phyloP scores from a whole-genome alignment of 2,329 filamentous ascomycete species.

The Cercospora citrullina region DNA sequence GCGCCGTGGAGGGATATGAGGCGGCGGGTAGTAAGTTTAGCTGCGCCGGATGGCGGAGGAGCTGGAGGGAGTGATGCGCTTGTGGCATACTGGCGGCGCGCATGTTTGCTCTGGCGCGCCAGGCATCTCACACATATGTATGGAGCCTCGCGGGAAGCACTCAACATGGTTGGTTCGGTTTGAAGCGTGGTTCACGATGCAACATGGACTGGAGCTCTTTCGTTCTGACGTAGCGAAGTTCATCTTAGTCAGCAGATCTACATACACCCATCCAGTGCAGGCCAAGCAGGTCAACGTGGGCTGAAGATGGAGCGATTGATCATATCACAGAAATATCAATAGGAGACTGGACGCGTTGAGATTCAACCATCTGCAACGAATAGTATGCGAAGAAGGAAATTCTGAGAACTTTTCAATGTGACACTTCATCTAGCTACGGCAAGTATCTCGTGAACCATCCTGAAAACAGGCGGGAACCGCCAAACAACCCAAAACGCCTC shows the following conservation, averaged over 20 bases:
- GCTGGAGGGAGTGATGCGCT: slow-evolving; percentile 41
- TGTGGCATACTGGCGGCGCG: slow-evolving; percentile 22
- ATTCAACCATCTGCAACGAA: neutral
- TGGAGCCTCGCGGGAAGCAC: slow-evolving; percentile 15
- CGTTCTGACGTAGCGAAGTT: neutral
- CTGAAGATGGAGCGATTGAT: neutral
- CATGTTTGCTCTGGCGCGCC: slow-evolving; percentile 15
- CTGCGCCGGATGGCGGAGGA: slow-evolving; percentile 54
- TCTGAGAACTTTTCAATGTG: neutral
- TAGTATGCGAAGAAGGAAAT: too few relatives aligned
- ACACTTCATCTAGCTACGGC: slow-evolving; percentile 4
- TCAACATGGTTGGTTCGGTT: slow-evolving; percentile 17
- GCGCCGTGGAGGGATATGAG: slow-evolving; percentile 76
- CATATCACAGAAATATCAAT: neutral
- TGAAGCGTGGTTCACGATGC: neutral
- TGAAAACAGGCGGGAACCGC: neutral
- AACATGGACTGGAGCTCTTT: neutral
- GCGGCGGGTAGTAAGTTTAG: slow-evolving; percentile 67
- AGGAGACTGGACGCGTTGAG: neutral
- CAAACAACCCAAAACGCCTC: slow-evolving; percentile 1
- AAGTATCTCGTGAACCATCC: neutral
- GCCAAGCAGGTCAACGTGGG: neutral
- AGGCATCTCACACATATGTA: slow-evolving; percentile 30
- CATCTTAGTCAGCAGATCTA: neutral
- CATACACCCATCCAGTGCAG: too few relatives aligned